Conservation (phyloP, 345 rosid genomes). For the Citrus sp. region DNA sequence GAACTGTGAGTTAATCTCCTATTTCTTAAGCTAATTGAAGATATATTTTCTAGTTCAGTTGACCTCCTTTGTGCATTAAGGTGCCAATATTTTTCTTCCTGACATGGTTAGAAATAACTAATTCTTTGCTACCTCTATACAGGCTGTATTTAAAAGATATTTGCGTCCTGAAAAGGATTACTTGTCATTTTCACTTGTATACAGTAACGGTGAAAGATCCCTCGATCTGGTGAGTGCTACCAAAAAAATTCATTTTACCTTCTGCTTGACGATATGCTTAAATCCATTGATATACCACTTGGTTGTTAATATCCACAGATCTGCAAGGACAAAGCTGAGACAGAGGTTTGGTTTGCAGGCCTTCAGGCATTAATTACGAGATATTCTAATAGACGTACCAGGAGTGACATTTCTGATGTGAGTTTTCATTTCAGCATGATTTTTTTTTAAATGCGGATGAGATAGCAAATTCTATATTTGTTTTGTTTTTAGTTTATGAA, state of each 20-base stretch:
- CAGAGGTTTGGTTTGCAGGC: slow-evolving; percentile 84
- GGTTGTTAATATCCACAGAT: slow-evolving; percentile 47
- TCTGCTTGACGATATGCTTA: slow-evolving; percentile 4
- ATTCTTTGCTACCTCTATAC: slow-evolving; percentile 11
- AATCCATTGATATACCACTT: slow-evolving; percentile 11
- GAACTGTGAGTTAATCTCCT: slow-evolving; percentile 67
- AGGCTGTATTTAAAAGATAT: slow-evolving; percentile 92
- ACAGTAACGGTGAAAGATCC: slow-evolving; percentile 85
- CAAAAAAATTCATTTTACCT: not conserved
- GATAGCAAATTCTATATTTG: not conserved
- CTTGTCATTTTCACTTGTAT: slow-evolving; percentile 87
- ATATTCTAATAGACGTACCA: slow-evolving; percentile 47
- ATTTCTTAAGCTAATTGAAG: slow-evolving; percentile 2
- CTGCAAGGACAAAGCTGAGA: slow-evolving; percentile 95
- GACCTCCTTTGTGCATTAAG: not conserved
- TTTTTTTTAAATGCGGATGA: not conserved
- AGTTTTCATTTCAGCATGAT: slow-evolving; percentile 21
- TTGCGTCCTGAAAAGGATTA: slow-evolving; percentile 94
- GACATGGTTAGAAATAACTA: not conserved
- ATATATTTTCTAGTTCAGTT: slow-evolving; percentile 6
- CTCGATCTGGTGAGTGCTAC: slow-evolving; percentile 82
- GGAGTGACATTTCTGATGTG: slow-evolving; percentile 74
- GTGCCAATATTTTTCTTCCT: not conserved
- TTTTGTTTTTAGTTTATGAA: not conserved
- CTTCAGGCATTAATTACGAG: slow-evolving; percentile 66